phyloP scores from a whole-genome alignment of 306 rosid species.

The Dicorynia guianensis region DNA sequence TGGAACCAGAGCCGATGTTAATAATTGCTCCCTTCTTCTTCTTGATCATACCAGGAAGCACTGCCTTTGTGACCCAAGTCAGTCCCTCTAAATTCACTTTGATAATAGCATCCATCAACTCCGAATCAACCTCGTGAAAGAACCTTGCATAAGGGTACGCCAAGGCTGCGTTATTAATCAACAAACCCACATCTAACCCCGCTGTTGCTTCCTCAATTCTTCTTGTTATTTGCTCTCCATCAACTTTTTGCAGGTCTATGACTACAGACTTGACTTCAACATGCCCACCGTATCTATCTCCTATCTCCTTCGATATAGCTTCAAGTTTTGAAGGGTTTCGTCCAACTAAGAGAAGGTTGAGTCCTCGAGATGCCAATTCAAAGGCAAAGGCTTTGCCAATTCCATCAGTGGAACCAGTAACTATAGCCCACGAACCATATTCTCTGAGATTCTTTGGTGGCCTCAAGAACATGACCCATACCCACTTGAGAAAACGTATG shows the following conservation, averaged over 20 bases:
- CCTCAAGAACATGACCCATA: conserved; percentile 59
- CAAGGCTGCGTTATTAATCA: conserved; percentile 47
- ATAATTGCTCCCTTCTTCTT: conserved; percentile 65
- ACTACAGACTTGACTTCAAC: conserved; percentile 39
- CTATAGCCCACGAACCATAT: conserved; percentile 82
- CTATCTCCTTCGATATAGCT: conserved; percentile 40
- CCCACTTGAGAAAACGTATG: conserved; percentile 50
- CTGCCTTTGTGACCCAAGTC: conserved; percentile 62
- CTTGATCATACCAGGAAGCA: conserved; percentile 58
- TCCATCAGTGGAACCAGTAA: conserved; percentile 90
- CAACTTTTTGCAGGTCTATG: conserved; percentile 41
- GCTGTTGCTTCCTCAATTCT: conserved; percentile 39
- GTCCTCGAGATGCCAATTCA: conserved; percentile 66
- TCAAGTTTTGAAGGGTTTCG: conserved; percentile 49
- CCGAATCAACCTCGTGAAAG: conserved; percentile 51
- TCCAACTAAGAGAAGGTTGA: conserved; percentile 65
- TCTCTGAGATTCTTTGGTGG: conserved; percentile 62
- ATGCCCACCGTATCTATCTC: not conserved
- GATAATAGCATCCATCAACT: conserved; percentile 34
- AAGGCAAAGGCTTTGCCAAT: conserved; percentile 78
- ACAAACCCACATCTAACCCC: conserved; percentile 47
- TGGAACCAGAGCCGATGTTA: conserved; percentile 63
- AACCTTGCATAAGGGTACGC: conserved; percentile 46
- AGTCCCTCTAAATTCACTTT: conserved; percentile 56
- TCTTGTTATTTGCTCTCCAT: conserved; percentile 47